Evolutionary conservation across 148 eudicot species (phyloP), one percentile per base, ranked within the genome.

Genomic region (Fagopyrum esculentum): DNA sequence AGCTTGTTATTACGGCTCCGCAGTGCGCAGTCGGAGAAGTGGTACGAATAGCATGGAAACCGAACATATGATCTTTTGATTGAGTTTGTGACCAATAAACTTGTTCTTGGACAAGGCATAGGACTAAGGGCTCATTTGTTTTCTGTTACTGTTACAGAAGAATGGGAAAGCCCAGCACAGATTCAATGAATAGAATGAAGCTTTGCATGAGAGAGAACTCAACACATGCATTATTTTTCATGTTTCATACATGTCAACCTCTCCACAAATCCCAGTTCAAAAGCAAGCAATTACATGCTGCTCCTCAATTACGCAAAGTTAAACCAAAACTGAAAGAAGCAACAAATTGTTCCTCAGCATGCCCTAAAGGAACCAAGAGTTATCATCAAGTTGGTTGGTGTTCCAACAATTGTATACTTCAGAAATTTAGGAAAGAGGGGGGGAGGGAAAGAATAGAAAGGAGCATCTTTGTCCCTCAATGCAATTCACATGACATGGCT

Each of bases 391-490:
- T 66, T 66, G 71, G 71, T 66, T 66, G 71, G 71, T 66, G 71
- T 66, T 66, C 71, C 71, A 40, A 66, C 71, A 66, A 66, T 66
- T 66, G 71, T 13, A 46, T 66, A 66, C 71, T 66, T 40, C 71
- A 40, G 47, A 43, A 66, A 66, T 46, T 66, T 35, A 30, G 1
- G 19, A 43, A 66, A 11, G 30, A 9, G 45, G 45, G 52, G 52
- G 16, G 8, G 52, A 45, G 84, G 71, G 71, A 70, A 76, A 49
- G 76, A 78, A 70, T 43, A 54, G 71, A 54, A 74, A 55, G 82
- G 71, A 76, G 51, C 66, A 1, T 35, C 40, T 74, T 56, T 22
- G 76, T 77, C 35, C 68, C 72, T 50, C 43, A 73, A 44, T 66
- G 64, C 66, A 69, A 72, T 64, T 66, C 80, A 78, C 61, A 15